Percentiles rank a stretch among this genome's conserved stretches.
These are phyloP conservation scores for Dryadomyces sulphureus DNA, from an alignment of 2,329 filamentous ascomycete species.

Conservation along the genomic window DNA sequence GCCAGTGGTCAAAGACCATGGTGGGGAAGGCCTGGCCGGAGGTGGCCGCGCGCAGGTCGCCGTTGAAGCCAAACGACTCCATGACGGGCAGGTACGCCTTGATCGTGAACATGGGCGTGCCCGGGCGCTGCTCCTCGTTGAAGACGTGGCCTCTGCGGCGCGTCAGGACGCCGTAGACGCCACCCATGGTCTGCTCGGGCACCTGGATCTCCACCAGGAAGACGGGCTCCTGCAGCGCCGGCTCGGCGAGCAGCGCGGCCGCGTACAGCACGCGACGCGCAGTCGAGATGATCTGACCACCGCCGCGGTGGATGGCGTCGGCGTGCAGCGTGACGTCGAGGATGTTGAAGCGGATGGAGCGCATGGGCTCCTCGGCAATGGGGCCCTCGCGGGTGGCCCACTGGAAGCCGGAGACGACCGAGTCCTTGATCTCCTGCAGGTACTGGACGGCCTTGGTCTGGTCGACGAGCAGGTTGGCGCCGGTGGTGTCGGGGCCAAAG, in stretches of 20 bases:
- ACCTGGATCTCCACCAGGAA: constrained; percentile 99
- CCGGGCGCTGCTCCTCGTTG: constrained; percentile 92
- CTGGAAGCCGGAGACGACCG: constrained; percentile 98
- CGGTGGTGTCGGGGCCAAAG: constrained; percentile 95
- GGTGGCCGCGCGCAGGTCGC: constrained; percentile 84
- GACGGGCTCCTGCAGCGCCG: constrained; percentile 87
- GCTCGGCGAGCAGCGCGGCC: constrained; percentile 77
- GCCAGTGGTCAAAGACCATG: constrained; percentile 98
- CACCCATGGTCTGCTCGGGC: constrained; percentile 96
- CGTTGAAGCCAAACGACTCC: constrained; percentile 67
- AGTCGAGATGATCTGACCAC: constrained; percentile 97
- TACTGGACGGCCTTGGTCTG: constrained; percentile 99
- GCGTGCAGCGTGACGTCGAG: constrained; percentile 99
- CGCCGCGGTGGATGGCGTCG: constrained; percentile 98
- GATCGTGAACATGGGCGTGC: constrained; percentile 98
- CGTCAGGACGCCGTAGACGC: constrained; percentile 98
- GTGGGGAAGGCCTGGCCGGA: constrained; percentile 98
- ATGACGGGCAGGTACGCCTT: constrained; percentile 26
- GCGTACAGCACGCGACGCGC: constrained; percentile 96
- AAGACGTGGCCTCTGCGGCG: constrained; percentile 98
- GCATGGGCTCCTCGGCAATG: constrained; percentile 96
- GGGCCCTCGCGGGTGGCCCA: constrained; percentile 98
- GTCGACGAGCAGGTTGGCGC: constrained; percentile 96
- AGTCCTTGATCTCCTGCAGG: constrained; percentile 99
- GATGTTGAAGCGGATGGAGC: constrained; percentile 94